Conservation (phyloP, 2,329 filamentous ascomycete genomes). For the Fusarium veterinarium region DNA sequence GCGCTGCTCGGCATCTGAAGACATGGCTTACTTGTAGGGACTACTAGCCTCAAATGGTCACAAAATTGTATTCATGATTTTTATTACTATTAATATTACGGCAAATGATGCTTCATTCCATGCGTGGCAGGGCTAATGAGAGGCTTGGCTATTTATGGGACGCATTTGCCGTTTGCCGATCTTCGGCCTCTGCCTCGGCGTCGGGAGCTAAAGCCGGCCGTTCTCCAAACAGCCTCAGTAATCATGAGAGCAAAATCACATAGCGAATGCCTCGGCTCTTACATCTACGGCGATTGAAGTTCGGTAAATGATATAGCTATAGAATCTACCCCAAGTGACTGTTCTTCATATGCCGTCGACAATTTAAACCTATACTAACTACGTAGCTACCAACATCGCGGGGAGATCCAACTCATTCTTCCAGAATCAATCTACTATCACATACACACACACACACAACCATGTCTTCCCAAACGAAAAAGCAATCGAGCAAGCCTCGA, state of each 20-base stretch:
- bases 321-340: neutral
- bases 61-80: neutral
- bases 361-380: neutral
- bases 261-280: neutral
- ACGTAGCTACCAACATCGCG: neutral
- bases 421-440: neutral
- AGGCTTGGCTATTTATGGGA: neutral
- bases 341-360: neutral
- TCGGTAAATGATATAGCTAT: neutral
- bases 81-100: neutral
- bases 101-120: neutral
- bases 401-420: neutral
- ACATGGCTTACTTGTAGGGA: neutral
- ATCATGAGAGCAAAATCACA: neutral
- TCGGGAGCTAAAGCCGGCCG: neutral
- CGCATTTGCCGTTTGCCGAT: neutral
- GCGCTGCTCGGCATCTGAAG: conserved; percentile 30
- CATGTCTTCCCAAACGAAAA: neutral
- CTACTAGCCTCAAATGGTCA: neutral
- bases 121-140: too few species aligned
- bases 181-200: neutral
- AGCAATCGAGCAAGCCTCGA: neutral
- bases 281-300: neutral
- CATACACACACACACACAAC: neutral
- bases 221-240: neutral